Evolutionary conservation across 257 asterid species (phyloP).

Genomic region (Phtheirospermum japonicum): DNA sequence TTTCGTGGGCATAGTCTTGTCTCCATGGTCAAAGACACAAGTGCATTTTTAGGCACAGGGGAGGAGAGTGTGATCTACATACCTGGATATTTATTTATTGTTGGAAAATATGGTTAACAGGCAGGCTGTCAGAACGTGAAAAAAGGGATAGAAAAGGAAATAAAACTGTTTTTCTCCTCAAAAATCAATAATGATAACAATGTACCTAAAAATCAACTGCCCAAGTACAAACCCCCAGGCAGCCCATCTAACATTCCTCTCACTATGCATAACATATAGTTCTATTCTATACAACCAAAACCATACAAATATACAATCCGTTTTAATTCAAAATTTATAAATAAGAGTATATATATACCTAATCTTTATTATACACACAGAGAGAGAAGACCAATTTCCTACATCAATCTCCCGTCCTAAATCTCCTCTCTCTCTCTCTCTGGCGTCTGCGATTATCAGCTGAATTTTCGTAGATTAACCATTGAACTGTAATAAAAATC

Average conservation of each 20-base stretch:
- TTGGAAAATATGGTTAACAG: conserved; percentile 1
- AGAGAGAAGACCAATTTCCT: not conserved
- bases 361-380: not conserved
- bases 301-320: too few species aligned
- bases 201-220: conserved; percentile 19
- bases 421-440: conserved; percentile 22
- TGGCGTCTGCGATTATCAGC: conserved; percentile 1
- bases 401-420: conserved; percentile 21
- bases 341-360: too few species aligned
- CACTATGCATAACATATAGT: too few species aligned
- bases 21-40: too few species aligned
- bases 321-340: too few species aligned
- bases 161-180: conserved; percentile 18
- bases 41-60: too few species aligned
- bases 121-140: not conserved
- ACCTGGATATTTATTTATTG: conserved; percentile 22
- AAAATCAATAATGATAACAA: not conserved
- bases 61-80: too few species aligned
- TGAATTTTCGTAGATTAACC: conserved; percentile 23
- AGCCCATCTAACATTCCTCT: not conserved
- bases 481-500: conserved; percentile 8
- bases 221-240: not conserved
- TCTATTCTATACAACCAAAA: too few species aligned
- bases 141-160: conserved; percentile 21
- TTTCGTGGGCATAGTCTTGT: too few species aligned